Evolutionary conservation across 2,329 filamentous ascomycete genomes (phyloP).

Genomic region (Ceratocystis eucalypticola): DNA sequence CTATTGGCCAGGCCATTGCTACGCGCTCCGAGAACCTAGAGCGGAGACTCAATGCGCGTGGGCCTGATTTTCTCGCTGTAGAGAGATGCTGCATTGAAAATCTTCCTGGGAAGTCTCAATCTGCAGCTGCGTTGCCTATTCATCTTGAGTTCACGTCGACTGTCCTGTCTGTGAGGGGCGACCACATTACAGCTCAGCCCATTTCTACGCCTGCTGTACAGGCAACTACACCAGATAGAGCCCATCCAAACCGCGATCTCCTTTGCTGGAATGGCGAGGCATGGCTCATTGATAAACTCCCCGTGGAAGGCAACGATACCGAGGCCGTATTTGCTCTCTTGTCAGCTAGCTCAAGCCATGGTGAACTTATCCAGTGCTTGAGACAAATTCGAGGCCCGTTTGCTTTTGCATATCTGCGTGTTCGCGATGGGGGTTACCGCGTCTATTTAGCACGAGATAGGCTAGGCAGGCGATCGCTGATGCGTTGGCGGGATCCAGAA

Average conservation of each 20-base stretch:
- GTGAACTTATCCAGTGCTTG: conserved; percentile 38
- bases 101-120: neutral
- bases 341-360: conserved; percentile 22
- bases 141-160: neutral
- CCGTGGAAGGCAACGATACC: conserved; percentile 66
- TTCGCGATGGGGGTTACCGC: conserved; percentile 33
- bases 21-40: conserved; percentile 9
- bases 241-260: neutral
- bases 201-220: neutral
- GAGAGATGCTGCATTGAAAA: neutral
- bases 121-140: neutral
- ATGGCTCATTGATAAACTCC: conserved; percentile 54
- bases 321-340: conserved; percentile 52
- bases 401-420: conserved; percentile 72
- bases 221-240: too few species aligned
- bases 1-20: neutral
- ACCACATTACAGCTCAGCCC: neutral
- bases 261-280: conserved; percentile 98
- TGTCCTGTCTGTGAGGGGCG: neutral
- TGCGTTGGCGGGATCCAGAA: conserved; percentile 52
- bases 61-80: neutral
- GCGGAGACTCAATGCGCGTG: neutral
- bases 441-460: conserved; percentile 79
- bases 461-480: conserved; percentile 71
- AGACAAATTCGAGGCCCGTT: conserved; percentile 66